Percentiles rank a stretch among this genome's conserved stretches.
Conservation (phyloP, 805 yeast genomes). For the Metschnikowia anglica region DNA sequence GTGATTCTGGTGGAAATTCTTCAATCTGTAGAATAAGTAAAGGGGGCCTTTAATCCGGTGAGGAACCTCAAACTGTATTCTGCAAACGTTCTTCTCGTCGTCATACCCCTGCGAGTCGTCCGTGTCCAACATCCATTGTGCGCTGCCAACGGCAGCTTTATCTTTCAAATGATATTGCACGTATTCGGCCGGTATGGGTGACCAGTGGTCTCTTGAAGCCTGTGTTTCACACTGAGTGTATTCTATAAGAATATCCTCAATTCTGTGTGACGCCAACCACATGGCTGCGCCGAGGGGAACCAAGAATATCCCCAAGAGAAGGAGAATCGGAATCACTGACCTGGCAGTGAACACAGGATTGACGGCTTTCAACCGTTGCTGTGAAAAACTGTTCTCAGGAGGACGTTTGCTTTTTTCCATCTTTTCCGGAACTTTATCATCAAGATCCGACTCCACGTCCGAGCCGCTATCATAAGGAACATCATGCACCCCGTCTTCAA, state of each 20-base stretch:
- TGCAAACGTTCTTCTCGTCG: constrained; percentile 49
- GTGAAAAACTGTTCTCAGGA: constrained; percentile 56
- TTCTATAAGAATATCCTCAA: constrained; percentile 42
- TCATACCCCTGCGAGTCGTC: constrained; percentile 46
- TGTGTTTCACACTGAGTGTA: constrained; percentile 40
- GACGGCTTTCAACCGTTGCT: constrained; percentile 52
- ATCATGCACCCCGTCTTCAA: constrained; percentile 14
- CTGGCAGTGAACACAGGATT: constrained; percentile 46
- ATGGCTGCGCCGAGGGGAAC: constrained; percentile 47
- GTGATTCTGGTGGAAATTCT: constrained; percentile 44
- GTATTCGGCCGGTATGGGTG: constrained; percentile 39
- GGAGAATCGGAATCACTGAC: constrained; percentile 41
- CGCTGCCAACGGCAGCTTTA: constrained; percentile 18
- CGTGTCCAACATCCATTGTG: constrained; percentile 39
- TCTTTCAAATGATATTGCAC: constrained; percentile 37
- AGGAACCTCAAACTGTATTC: constrained; percentile 41
- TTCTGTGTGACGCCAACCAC: constrained; percentile 43
- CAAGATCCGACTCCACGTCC: constrained; percentile 38
- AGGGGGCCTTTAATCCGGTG: constrained; percentile 38
- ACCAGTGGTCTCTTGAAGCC: constrained; percentile 36
- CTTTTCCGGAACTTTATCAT: constrained; percentile 35
- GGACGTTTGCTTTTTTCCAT: constrained; percentile 61
- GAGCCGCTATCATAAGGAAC: constrained; percentile 12
- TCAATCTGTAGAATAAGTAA: constrained; percentile 41
- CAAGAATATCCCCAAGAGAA: constrained; percentile 39